Base-by-base conservation (phyloP, 2,329 filamentous ascomycete species). In the Parascedosporium putredinis region DNA sequence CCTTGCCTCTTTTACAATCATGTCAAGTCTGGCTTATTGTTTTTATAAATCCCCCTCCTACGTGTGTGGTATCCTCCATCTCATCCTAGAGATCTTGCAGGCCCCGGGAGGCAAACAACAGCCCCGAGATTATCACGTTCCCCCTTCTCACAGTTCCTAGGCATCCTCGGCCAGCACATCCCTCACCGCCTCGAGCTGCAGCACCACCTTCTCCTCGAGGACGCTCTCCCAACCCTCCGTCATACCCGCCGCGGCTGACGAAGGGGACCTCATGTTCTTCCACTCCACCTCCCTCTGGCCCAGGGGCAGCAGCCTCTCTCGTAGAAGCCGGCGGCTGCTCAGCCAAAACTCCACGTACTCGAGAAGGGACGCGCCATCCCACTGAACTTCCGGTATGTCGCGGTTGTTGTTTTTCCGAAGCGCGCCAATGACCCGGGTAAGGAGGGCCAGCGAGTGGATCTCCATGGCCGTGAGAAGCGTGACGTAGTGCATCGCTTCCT, bases 291-390 rank as follows among this genome's bases (percentile, higher is more conserved):
- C 89, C 53, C 83, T 78, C 58, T 83, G 76, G 24, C 79, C 86
- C 18, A 86, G 73, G 0, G 89, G 81, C 47, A 90, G 72, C 45
- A 95, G 77, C 24, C 86, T 75, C 55, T 88, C 83, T 48, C 83
- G 76, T 50, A 96, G 69, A 50, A 83, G 69, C 55, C 80, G 79
- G 51, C 81, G 76, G 49, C 82, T 82, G 24, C 79, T 75, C 31
- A 96, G 68, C 75, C 88, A 88, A 55, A 86, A 86, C 56, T 95
- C 88, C 4, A 94, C 79, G 58, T 93, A 88, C 62, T 95, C 90
- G 55, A 84, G 76, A 44, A 94, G 76, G 2, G 74, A 73, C 1
- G 75, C 73, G 10, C 78, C 74, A 60, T 96, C 88, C 83, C 88
- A 95, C 48, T 79, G 74, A 5, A 96, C 73, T 7, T 78, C 72